Base-by-base conservation (phyloP, 495 filamentous ascomycete species). In the Penicillium chermesinum region DNA sequence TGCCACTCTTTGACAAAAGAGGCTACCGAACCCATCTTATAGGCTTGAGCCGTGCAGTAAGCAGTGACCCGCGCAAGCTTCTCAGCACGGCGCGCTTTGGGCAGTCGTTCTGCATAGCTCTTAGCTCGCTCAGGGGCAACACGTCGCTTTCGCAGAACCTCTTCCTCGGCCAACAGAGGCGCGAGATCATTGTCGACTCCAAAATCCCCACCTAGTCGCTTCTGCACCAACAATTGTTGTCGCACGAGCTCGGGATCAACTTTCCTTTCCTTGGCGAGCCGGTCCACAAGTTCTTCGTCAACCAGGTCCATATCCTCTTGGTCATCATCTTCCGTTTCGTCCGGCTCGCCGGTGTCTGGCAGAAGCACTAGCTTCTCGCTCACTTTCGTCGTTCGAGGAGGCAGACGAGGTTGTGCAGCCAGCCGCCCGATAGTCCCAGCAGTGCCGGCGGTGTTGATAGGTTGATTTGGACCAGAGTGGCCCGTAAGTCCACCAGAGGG, bases 341-440 rank as follows among this genome's bases (percentile, higher is more conserved):
- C 49, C 3, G 41, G 36, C 32, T 61, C 57, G 3, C 53, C 70
- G 2, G 91, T 85, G 59, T 96, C 93, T 1, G 93, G 94, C 17
- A 99, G 72, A n/a, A 97, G 73, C 0, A 97, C 93, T 7, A 99
- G 74, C 64, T 97, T 96, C 73, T 97, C 89, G 58, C 86, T 93
- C 38, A 95, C 78, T 57, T 96, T 95, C 13, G 89, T 93, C 20
- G 89, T 91, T 16, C 93, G 81, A 1, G 87, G 81, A 0, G 91
- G 94, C 37, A 96, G 81, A 49, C 86, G 88, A 32, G 88, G 86
- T 52, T 86, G 85, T 2, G 72, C 70, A 7, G 70, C 69, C 17
- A 75, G 56, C 35, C 70, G 64, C 13, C 70, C 60, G 16, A 65
- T 66, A 14, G 64, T 66, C 5, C 58, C 62, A 2, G 52, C 52